Conservation (phyloP, 805 yeast genomes). For the Ogataea nakhonphanomensis region DNA sequence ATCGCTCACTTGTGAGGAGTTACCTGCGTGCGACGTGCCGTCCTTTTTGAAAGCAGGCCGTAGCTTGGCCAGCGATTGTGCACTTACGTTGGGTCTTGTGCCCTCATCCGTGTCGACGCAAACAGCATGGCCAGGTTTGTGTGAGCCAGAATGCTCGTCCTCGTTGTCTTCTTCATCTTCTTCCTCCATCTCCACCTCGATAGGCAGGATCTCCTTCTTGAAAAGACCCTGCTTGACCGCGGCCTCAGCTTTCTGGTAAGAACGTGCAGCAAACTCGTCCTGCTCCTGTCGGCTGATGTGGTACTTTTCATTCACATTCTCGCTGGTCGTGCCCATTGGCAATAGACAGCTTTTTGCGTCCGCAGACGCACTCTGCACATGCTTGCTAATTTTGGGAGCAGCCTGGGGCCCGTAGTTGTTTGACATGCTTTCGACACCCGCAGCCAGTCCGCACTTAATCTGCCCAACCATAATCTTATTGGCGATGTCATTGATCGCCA, state of each 20-base stretch:
- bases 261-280: slow-evolving; percentile 84
- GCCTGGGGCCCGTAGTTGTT: slow-evolving; percentile 79
- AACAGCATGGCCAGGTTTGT: slow-evolving; percentile 25
- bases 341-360: slow-evolving; percentile 73
- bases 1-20: slow-evolving; percentile 93
- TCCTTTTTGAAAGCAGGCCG: slow-evolving; percentile 83
- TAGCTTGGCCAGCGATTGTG: slow-evolving; percentile 67
- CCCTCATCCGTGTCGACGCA: slow-evolving; percentile 56
- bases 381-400: slow-evolving; percentile 55
- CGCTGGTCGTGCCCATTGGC: slow-evolving; percentile 97
- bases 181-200: slow-evolving; percentile 55
- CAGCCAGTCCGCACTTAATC: slow-evolving; percentile 86
- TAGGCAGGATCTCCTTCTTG: slow-evolving; percentile 84
- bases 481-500: slow-evolving; percentile 87
- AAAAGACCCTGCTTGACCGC: slow-evolving; percentile 74
- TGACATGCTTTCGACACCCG: slow-evolving; percentile 96
- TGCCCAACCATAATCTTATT: slow-evolving; percentile 84
- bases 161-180: slow-evolving; percentile 53
- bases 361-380: slow-evolving; percentile 37
- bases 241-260: slow-evolving; percentile 78
- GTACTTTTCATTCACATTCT: slow-evolving; percentile 75
- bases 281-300: slow-evolving; percentile 65
- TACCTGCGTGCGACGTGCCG: slow-evolving; percentile 93
- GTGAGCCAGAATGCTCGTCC: slow-evolving; percentile 29
- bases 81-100: slow-evolving; percentile 82